Evolutionary conservation across 768 basidiomycete species (phyloP).

Genomic region (Xerocomus potaroensis): DNA sequence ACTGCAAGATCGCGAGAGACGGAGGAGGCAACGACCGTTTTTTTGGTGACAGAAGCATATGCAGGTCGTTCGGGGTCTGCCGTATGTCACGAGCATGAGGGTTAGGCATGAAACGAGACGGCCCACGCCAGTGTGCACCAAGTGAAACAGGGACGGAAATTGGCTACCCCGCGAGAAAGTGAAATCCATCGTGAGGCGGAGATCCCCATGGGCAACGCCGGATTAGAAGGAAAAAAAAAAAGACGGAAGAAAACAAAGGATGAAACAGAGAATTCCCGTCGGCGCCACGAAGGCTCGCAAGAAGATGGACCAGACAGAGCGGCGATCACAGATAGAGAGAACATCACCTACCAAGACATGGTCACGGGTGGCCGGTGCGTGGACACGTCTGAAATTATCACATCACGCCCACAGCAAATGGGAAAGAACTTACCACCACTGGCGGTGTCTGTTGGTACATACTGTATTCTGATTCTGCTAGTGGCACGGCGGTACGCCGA

Average conservation of each 20-base stretch:
- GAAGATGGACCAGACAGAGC: too few relatives aligned
- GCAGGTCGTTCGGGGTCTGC: not conserved
- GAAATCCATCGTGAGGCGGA: not conserved
- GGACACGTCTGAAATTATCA: too few relatives aligned
- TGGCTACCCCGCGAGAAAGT: not conserved
- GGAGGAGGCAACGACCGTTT: too few relatives aligned
- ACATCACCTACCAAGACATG: not conserved
- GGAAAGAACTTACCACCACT: too few relatives aligned
- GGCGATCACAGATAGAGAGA: not conserved
- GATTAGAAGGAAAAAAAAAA: too few relatives aligned
- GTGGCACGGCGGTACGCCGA: too few relatives aligned
- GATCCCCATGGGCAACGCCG: not conserved
- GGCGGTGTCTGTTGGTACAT: too few relatives aligned
- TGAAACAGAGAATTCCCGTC: not conserved
- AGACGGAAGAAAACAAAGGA: not conserved
- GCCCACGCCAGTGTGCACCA: not conserved
- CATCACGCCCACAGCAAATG: too few relatives aligned
- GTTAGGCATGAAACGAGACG: slow-evolving; percentile 3
- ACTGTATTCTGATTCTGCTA: too few relatives aligned
- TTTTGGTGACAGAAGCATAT: too few relatives aligned
- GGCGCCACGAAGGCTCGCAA: not conserved
- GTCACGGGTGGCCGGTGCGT: not conserved
- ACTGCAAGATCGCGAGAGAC: too few relatives aligned
- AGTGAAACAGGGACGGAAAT: not conserved
- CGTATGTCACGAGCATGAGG: not conserved